Evolutionary conservation across 805 yeast species (phyloP), one percentile per base, ranked within the genome.

Genomic region (Wickerhamia fluorescens): DNA sequence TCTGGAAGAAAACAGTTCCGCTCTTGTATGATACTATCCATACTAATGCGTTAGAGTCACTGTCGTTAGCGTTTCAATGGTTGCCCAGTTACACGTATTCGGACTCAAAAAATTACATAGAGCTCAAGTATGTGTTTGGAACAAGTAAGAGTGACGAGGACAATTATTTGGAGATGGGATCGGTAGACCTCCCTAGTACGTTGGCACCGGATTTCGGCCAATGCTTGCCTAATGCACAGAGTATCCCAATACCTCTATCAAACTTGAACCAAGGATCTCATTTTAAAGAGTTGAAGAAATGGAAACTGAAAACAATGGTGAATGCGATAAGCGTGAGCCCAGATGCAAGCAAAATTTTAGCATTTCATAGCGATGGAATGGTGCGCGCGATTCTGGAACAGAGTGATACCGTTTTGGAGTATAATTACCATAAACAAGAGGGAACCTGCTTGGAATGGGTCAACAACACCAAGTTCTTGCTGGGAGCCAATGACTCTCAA

Each of bases 1-100:
- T 78, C 34, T 85, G 95, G 95, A 85, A 84, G 51, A 83, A 84
- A 45, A 72, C 89, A 2, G 78, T 82, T 9, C 94, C 94, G 3
- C 61, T 82, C 40, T 60, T 85, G 35, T 85, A 85, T 53, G 83
- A 78, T 41, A 70, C 79, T 37, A 61, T 85, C 25, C 77, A 81
- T 37, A 79, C 92, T 3, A 71, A 70, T 27, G 75, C 80, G 6
- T 58, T 77, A 15, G 69, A 74, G 29, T 77, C 77, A 72, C 94
- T 94, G 1, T 73, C 85, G 10, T 55, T 83, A 35, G 64, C 87
- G 0, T 68, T 81, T 11, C 73, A 78, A 40, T 82, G 86, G 75
- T 58, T 81, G 20, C 80, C 82, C 1, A 70, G 45, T 16, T 60
- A 53, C 39, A 38, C 45, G 5, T 46, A 44, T 11, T 47, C 57